Evolutionary conservation across 1,284 basidiomycete species (phyloP), one percentile per base, ranked within the genome.

Genomic region (Ustilago bromivora): DNA sequence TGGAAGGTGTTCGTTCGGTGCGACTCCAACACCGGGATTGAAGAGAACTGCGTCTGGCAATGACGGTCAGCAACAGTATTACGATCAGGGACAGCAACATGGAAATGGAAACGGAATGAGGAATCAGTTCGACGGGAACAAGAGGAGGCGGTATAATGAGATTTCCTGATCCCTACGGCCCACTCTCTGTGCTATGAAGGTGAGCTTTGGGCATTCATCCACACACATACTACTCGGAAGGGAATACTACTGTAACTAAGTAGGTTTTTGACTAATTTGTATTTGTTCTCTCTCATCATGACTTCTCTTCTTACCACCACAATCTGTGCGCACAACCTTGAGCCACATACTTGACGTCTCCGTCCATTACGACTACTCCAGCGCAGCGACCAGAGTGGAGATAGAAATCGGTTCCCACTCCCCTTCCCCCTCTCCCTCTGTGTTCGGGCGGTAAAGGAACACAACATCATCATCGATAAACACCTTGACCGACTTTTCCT

Each of bases 381-480:
- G 92, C 40, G 98, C 88, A 17, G 93, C 90, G 56, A 95, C 91
- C 61, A 99, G 89, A 94, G 95, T 98, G 83, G 96, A 95, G 1
- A 94, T 92, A 89, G 96, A 92, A 0, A 90, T 54, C 4, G 73
- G 65, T 6, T 43, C 23, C 73, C 73, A 76, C 4, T 1, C 47
- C 0, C 13, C 55, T 4, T 19, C 32, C 8, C 15, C 31, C 43
- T 23, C 19, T 13, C 36, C 10, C 36, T 38, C 5, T 38, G 13
- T 38, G 15, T 54, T 23, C 0, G 1, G 5, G 1, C 28, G 32
- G 7, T 69, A 40, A 10, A 46, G 46, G 34, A 67, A 81, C 0
- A 81, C 49, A 9, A 87, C 94, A 86, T 96, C 94, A 82, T 96
- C 94, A 77, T 91, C 87, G 55, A 96, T 89, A 87, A 95, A 97